Evolutionary conservation across 805 yeast genomes (phyloP), one percentile per base, ranked within the genome.

Genomic region (Myxozyma neglecta): DNA sequence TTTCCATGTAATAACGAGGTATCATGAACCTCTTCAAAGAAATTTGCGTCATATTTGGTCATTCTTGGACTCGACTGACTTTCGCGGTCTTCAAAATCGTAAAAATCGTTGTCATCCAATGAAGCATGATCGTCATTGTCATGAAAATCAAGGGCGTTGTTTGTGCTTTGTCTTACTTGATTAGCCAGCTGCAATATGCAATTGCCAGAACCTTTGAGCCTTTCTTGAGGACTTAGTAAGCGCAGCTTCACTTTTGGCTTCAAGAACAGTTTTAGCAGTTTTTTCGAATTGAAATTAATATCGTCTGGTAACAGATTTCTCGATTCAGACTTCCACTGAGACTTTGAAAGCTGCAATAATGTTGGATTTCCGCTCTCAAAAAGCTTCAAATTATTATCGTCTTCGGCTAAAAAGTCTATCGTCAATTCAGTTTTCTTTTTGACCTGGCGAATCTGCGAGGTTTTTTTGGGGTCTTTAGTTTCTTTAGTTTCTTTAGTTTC

Each of bases 251-350:
- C 71, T 29, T 68, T 59, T 2, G 96, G 96, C 71, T 88, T 89
- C 50, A 86, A 75, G 70, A 89, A 89, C 39, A 90, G 77, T 59
- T 81, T 81, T 8, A 88, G 82, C 59, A 93, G 79, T 60, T 84
- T 81, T 53, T 83, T 83, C 0, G 96, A 85, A 6, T 87, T 82
- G 73, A 88, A 90, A 64, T 82, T 85, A 64, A 83, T 78, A 72
- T 90, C 96, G 66, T 85, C 86, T 0, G 96, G 96, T 7, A 90
- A 75, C 48, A 84, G 71, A 68, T 83, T 81, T 53, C 77, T 77
- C 42, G 79, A 73, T 3, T 75, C 76, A 3, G 81, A 75, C 11
- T 71, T 70, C 71, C 80, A 72, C 50, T 77, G 76, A 5, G 77
- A 71, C 56, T 77, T 74, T 2, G 85, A 80, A 40, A 66, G 56